These are phyloP conservation scores for Cicer bijugum DNA, from an alignment of 306 rosid species.

Conservation along the genomic window DNA sequence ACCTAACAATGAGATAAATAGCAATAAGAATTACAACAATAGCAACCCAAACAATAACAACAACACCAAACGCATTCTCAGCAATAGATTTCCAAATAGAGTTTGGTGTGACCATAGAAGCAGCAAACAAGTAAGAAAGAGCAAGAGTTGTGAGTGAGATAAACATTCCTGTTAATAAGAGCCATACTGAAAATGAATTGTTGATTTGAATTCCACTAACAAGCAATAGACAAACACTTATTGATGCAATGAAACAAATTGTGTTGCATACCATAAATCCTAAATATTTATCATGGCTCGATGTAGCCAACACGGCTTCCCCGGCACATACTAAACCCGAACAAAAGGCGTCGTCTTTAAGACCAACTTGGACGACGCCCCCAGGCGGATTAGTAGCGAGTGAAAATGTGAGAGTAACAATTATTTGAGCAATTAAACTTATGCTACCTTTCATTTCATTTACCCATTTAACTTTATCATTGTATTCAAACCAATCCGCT, in stretches of 20 bases:
- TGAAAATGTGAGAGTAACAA: conserved; percentile 34
- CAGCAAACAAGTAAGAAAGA: background rate
- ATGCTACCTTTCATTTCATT: conserved; percentile 19
- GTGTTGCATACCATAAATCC: background rate
- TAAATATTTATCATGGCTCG: rapidly evolving
- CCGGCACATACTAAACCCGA: background rate
- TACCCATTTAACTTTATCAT: background rate
- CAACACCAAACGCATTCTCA: background rate
- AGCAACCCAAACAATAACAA: background rate
- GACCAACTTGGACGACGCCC: background rate
- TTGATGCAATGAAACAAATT: background rate
- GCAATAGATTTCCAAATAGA: background rate
- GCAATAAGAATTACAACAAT: background rate
- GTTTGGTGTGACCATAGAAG: background rate
- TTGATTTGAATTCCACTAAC: background rate
- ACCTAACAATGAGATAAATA: background rate
- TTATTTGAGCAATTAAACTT: background rate
- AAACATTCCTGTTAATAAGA: background rate
- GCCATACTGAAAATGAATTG: background rate
- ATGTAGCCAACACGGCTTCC: background rate
- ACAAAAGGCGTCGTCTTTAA: rapidly evolving
- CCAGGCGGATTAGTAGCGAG: conserved; percentile 20
- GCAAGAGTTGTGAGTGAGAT: background rate
- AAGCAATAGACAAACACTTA: background rate
- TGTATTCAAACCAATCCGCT: background rate